phyloP scores from a whole-genome alignment of 2,329 filamentous ascomycete genomes.

The Venturia carpophila region DNA sequence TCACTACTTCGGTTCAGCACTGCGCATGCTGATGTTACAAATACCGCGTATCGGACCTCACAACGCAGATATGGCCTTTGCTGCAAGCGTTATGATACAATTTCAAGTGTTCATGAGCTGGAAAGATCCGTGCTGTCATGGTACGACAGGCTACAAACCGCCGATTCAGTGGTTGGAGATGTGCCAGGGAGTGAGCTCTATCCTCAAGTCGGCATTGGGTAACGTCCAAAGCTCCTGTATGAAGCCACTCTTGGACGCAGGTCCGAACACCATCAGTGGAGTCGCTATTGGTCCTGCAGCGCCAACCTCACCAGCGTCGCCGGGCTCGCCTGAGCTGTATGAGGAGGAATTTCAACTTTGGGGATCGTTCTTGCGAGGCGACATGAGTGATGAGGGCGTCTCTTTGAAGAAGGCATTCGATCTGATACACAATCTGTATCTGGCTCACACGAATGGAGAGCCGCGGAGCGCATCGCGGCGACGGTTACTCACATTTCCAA shows the following conservation, averaged over 20 bases:
- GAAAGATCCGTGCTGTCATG: conserved; percentile 16
- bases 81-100: conserved; percentile 16
- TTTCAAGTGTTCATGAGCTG: conserved; percentile 16
- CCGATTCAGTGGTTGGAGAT: conserved; percentile 18
- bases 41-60: conserved; percentile 10
- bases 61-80: conserved; percentile 16
- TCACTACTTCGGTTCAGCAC: conserved; percentile 15
- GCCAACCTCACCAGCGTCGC: conserved; percentile 7
- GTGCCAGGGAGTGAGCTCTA: conserved; percentile 14
- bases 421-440: conserved; percentile 8
- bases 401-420: conserved; percentile 11
- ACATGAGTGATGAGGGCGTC: not conserved
- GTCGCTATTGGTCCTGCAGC: conserved; percentile 3
- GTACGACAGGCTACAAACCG: conserved; percentile 1
- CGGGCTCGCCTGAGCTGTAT: conserved; percentile 2
- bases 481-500: conserved; percentile 15
- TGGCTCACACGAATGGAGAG: not conserved
- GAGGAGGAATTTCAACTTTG: not conserved
- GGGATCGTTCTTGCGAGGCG: conserved; percentile 4
- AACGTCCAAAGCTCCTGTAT: conserved; percentile 9
- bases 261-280: not conserved
- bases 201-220: conserved; percentile 1
- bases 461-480: conserved; percentile 7
- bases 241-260: conserved; percentile 13
- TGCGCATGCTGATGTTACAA: conserved; percentile 14